A percentile compares a stretch with the other conserved stretches of the same genome.
These are phyloP conservation scores for Orbilia ellipsospora DNA, from an alignment of 2,329 filamentous ascomycete species.

Conservation along the genomic window DNA sequence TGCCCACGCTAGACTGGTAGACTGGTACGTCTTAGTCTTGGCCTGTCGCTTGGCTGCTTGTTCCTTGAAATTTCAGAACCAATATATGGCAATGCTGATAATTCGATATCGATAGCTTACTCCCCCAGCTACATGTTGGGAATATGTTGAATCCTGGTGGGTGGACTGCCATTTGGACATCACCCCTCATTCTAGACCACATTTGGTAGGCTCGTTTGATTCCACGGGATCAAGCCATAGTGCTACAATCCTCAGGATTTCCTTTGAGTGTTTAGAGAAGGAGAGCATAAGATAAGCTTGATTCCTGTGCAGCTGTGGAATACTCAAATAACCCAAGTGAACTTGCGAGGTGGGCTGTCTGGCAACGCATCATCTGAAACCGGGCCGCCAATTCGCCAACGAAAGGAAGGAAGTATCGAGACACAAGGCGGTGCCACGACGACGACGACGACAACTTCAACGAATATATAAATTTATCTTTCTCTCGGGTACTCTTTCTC, in stretches of 20 bases:
- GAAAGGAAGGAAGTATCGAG: not conserved
- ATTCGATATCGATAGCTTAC: too few species aligned
- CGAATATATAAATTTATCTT: too few species aligned
- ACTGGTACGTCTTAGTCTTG: not conserved
- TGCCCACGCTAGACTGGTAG: too few species aligned
- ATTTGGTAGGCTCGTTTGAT: not conserved
- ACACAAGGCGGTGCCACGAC: constrained; percentile 23
- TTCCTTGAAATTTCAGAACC: not conserved
- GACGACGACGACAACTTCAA: not conserved
- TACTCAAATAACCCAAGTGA: not conserved
- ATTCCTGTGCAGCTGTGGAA: too few species aligned
- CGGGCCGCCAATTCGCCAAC: constrained; percentile 26
- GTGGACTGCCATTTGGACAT: constrained; percentile 3
- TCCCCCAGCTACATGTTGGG: not conserved
- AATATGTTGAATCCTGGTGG: not conserved
- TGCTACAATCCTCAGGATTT: not conserved
- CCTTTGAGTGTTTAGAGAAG: not conserved
- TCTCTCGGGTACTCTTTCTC: not conserved
- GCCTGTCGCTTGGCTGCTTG: not conserved
- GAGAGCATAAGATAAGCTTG: not conserved
- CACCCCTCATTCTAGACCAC: not conserved
- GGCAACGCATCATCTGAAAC: constrained; percentile 55
- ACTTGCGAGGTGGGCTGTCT: constrained; percentile 6
- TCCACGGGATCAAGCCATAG: constrained; percentile 8
- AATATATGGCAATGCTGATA: not conserved